These are phyloP conservation scores for Cryphonectria carpinicola DNA, from an alignment of 2,329 filamentous ascomycete species.

Conservation along the genomic window DNA sequence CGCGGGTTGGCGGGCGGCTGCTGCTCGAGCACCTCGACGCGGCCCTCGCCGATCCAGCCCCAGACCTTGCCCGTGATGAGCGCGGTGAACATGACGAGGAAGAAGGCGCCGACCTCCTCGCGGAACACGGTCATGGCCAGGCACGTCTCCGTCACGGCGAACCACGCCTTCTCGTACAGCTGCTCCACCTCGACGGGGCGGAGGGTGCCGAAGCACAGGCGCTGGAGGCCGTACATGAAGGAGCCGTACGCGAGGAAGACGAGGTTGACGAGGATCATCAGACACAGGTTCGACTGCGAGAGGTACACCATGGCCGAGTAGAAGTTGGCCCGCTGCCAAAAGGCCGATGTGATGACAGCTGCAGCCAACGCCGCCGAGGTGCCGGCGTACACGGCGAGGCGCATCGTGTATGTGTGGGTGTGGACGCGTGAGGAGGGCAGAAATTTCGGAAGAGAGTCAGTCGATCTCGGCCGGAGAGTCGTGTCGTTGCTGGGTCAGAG, in stretches of 20 bases:
- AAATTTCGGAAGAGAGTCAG: neutral
- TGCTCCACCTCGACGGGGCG: conserved; percentile 96
- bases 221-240: conserved; percentile 84
- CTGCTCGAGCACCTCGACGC: conserved; percentile 93
- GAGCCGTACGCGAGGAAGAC: conserved; percentile 79
- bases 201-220: conserved; percentile 85
- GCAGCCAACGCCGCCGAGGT: conserved; percentile 83
- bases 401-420: conserved; percentile 51
- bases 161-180: conserved; percentile 97
- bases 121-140: conserved; percentile 98
- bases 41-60: conserved; percentile 96
- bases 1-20: conserved; percentile 88
- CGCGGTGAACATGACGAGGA: conserved; percentile 93
- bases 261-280: conserved; percentile 93
- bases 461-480: conserved; percentile 3
- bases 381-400: conserved; percentile 64
- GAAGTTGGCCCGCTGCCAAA: conserved; percentile 95
- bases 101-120: conserved; percentile 92
- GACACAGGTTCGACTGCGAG: conserved; percentile 91
- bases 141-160: conserved; percentile 94
- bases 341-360: conserved; percentile 83
- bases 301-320: conserved; percentile 98
- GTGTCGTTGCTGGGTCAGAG: conserved; percentile 6
- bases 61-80: conserved; percentile 94
- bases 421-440: neutral